These are phyloP conservation scores for Candida nanaspora DNA, from an alignment of 805 yeast genomes.

Conservation along the genomic window DNA sequence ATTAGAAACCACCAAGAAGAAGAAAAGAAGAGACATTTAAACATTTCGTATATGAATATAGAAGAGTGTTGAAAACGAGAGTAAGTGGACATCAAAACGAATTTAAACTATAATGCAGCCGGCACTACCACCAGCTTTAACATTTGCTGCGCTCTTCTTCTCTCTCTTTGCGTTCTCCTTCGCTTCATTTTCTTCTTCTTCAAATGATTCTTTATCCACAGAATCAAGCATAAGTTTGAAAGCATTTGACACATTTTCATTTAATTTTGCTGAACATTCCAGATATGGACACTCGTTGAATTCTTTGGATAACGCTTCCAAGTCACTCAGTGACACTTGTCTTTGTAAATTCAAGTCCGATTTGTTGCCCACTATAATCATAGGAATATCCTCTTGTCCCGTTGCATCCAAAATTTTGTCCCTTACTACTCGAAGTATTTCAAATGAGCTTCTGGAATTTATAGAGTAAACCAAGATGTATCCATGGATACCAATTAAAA, in stretches of 20 bases:
- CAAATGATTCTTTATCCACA: conserved; percentile 36
- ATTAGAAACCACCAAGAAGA: no score
- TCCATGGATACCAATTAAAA: conserved; percentile 77
- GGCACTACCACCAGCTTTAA: no score
- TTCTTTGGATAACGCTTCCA: conserved; percentile 33
- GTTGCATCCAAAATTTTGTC: conserved; percentile 74
- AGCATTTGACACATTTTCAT: conserved; percentile 38
- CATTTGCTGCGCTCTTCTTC: background rate
- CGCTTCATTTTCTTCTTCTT: background rate
- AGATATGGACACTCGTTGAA: conserved; percentile 36
- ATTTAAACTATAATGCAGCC: no score
- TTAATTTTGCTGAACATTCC: conserved; percentile 43
- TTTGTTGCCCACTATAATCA: conserved; percentile 43
- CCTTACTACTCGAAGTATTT: conserved; percentile 65
- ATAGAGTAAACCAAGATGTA: conserved; percentile 78
- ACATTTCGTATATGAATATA: no score
- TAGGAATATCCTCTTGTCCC: conserved; percentile 40
- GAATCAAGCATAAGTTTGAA: conserved; percentile 54
- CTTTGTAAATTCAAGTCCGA: conserved; percentile 54
- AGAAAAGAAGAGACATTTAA: no score
- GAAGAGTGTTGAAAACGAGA: no score
- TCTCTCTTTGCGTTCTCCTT: background rate
- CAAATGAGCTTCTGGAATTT: conserved; percentile 70
- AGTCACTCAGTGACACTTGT: conserved; percentile 47
- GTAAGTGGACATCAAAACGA: no score